Base-by-base conservation (phyloP, 2,329 filamentous ascomycete species). In the Pseudonectria buxi region DNA sequence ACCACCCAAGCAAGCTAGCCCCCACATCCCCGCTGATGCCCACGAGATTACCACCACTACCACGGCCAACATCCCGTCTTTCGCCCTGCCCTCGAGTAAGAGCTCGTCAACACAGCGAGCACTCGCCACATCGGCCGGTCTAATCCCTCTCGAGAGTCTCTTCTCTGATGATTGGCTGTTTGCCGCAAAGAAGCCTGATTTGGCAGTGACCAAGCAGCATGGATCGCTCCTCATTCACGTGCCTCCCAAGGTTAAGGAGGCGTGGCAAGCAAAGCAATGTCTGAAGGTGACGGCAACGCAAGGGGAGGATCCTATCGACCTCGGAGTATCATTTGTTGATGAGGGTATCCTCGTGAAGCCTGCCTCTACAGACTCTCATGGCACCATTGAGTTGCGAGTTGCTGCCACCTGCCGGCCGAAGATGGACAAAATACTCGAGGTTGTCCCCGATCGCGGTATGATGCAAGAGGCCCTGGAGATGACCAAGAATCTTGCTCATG, bases 371-470 rank as follows among this genome's bases (percentile, higher is more conserved):
- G 75, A 82, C 40, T 72, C 75, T 6, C 60, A 76, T 41, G 78
- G 78, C 24, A 55, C 74, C 26, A 56, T 82, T 33, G 74, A 74
- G 35, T 64, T 83, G 29, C 69, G 71, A 3, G 67, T 83, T 25
- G 63, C 71, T 36, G 77, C 77, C 1, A 74, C 67, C 11, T 74
- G 68, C 36, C 73, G 72, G 41, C 78, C 78, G 15, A 74, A 69
- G 54, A 66, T 81, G 43, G 74, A 74, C 48, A 76, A 81, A 58
- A 72, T 71, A 1, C 75, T 81, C 53, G 67, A 70, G 26, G 59
- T 82, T 22, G 71, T 79, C 52, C 78, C 82, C 54, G 74, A 75
- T 30, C 69, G 61, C 51, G 61, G 66, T 14, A 55, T 65, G 12
- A 53, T 73, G 28, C 61, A 59, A 10, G 64, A 67, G 26, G 65